phyloP scores from a whole-genome alignment of 148 eudicot species.

The Vaccinium vitisidaea region DNA sequence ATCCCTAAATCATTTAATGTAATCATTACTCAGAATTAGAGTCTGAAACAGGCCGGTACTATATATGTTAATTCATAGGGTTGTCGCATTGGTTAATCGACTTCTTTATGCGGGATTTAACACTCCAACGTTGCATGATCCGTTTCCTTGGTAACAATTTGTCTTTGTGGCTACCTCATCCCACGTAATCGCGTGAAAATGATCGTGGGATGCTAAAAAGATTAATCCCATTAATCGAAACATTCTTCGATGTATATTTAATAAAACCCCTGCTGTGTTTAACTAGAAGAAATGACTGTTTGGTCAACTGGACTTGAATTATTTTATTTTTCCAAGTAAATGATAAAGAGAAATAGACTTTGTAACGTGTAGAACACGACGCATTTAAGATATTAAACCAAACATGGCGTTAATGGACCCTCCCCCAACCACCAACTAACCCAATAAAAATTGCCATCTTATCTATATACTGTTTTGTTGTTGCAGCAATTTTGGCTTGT shows the following conservation, averaged over 20 bases:
- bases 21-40: not conserved
- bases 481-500: too few species aligned
- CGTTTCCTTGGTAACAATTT: too few species aligned
- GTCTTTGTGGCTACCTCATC: too few species aligned
- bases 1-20: not conserved
- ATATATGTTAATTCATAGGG: too few species aligned
- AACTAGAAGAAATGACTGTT: not conserved
- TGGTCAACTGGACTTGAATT: not conserved
- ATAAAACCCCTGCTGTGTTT: not conserved
- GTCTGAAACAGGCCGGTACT: not conserved
- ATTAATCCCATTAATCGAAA: too few species aligned
- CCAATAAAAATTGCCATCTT: not conserved
- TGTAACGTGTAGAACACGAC: not conserved
- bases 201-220: too few species aligned
- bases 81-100: too few species aligned
- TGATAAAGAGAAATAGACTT: not conserved
- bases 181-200: too few species aligned
- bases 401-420: not conserved
- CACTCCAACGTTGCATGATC: too few species aligned
- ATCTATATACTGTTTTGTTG: too few species aligned
- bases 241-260: too few species aligned
- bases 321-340: not conserved
- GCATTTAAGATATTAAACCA: not conserved
- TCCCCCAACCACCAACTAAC: not conserved
- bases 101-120: too few species aligned